phyloP scores from a whole-genome alignment of 768 basidiomycete genomes.

The Boletus sp. region DNA sequence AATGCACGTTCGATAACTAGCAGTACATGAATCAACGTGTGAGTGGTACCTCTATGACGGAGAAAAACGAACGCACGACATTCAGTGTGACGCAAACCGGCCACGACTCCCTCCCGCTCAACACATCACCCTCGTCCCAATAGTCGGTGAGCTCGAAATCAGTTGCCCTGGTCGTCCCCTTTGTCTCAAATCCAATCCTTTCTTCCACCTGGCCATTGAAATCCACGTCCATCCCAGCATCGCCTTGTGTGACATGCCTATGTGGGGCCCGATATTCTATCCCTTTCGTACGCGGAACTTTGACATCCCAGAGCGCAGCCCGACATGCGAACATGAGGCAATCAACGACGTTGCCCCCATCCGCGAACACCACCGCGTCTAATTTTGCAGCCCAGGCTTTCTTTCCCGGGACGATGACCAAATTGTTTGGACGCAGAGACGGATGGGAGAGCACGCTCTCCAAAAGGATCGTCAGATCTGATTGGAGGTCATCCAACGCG shows the following conservation, averaged over 20 bases:
- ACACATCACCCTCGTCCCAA: conserved; percentile 77
- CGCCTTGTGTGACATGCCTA: conserved; percentile 34
- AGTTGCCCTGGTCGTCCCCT: conserved; percentile 45
- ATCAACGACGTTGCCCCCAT: conserved; percentile 74
- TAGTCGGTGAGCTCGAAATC: conserved; percentile 88
- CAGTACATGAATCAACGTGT: not conserved
- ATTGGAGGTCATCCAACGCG: conserved; percentile 72
- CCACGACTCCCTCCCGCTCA: conserved; percentile 63
- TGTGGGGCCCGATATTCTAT: conserved; percentile 60
- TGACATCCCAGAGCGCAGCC: conserved; percentile 78
- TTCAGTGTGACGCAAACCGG: conserved; percentile 79
- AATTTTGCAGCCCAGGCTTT: conserved; percentile 77
- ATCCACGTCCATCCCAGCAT: conserved; percentile 53
- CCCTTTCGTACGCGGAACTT: conserved; percentile 67
- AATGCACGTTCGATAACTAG: conserved; percentile 58
- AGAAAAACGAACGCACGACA: conserved; percentile 45
- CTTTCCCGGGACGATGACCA: conserved; percentile 53
- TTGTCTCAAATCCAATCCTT: conserved; percentile 56
- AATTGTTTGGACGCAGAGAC: conserved; percentile 63
- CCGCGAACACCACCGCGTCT: conserved; percentile 70
- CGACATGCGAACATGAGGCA: conserved; percentile 76
- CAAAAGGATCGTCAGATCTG: conserved; percentile 64
- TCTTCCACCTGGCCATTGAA: conserved; percentile 21
- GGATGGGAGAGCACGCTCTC: conserved; percentile 63
- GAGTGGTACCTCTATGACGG: not conserved